phyloP scores from a whole-genome alignment of 2,329 filamentous ascomycete genomes.

The Neoscytalidium dimidiatum region DNA sequence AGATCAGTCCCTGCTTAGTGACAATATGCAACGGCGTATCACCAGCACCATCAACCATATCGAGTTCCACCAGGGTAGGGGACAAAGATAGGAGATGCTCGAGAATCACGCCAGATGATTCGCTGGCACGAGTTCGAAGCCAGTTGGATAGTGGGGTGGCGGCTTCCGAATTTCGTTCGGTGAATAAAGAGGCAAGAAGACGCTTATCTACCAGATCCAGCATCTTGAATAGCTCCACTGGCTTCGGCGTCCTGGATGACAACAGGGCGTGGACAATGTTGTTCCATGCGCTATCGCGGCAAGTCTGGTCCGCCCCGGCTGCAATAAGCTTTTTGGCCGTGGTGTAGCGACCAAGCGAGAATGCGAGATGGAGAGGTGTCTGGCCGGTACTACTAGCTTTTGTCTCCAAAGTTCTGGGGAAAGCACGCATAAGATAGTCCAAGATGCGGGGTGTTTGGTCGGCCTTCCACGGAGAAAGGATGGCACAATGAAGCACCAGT shows the following conservation, averaged over 20 bases:
- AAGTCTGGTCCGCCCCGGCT: conserved; percentile 69
- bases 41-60: conserved; percentile 64
- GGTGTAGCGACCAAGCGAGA: conserved; percentile 55
- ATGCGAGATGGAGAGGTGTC: conserved; percentile 72
- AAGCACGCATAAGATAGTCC: conserved; percentile 64
- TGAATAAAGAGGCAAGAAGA: conserved; percentile 59
- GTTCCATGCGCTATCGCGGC: conserved; percentile 60
- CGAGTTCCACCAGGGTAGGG: conserved; percentile 53
- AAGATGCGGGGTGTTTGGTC: conserved; percentile 57
- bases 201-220: conserved; percentile 60
- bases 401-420: conserved; percentile 63
- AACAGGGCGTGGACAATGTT: conserved; percentile 69
- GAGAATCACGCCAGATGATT: conserved; percentile 19
- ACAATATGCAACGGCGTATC: conserved; percentile 66
- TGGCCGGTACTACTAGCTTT: conserved; percentile 53
- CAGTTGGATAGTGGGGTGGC: conserved; percentile 63
- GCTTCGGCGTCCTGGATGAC: conserved; percentile 23
- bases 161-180: conserved; percentile 58
- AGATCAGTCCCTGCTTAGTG: conserved; percentile 42
- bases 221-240: conserved; percentile 46
- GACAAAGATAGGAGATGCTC: conserved; percentile 36
- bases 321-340: conserved; percentile 64
- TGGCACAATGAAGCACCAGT: conserved; percentile 65
- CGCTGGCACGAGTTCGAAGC: conserved; percentile 17
- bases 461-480: conserved; percentile 33